A percentile compares a stretch with the other conserved stretches of the same genome.
Conservation (phyloP, 257 asterid species). For the Thymus mandschuricus region DNA sequence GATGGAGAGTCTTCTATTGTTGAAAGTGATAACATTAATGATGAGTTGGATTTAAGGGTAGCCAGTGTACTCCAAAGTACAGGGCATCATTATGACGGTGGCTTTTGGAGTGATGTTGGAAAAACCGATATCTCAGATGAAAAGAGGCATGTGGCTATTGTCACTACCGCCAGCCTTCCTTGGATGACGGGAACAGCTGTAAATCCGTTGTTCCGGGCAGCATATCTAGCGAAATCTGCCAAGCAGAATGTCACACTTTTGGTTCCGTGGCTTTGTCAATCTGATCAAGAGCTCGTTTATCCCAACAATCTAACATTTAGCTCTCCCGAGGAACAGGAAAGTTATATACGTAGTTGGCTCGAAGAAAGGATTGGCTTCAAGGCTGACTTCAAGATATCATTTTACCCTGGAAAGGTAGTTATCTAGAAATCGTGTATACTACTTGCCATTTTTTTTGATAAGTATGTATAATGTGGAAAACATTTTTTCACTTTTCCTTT, state of each 20-base stretch:
- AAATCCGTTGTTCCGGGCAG: constrained; percentile 97
- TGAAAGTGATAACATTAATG: constrained; percentile 68
- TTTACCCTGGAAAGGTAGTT: constrained; percentile 96
- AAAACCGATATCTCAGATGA: constrained; percentile 53
- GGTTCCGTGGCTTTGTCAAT: constrained; percentile 98
- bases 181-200: constrained; percentile 99
- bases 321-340: constrained; percentile 95
- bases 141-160: constrained; percentile 95
- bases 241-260: constrained; percentile 88
- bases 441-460: background rate
- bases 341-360: constrained; percentile 88
- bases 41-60: constrained; percentile 84
- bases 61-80: constrained; percentile 96
- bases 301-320: constrained; percentile 81
- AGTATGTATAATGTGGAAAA: background rate
- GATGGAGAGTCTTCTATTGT: constrained; percentile 64
- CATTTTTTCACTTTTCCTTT: constrained; percentile 11
- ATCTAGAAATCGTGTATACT: constrained; percentile 5
- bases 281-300: constrained; percentile 96
- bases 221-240: constrained; percentile 82
- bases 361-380: constrained; percentile 96
- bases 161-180: constrained; percentile 99
- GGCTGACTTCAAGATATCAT: constrained; percentile 86
- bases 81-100: constrained; percentile 91
- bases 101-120: constrained; percentile 71